Evolutionary conservation across 2,329 filamentous ascomycete species (phyloP), one percentile per base, ranked within the genome.

Genomic region (Fusarium odoratissimum): DNA sequence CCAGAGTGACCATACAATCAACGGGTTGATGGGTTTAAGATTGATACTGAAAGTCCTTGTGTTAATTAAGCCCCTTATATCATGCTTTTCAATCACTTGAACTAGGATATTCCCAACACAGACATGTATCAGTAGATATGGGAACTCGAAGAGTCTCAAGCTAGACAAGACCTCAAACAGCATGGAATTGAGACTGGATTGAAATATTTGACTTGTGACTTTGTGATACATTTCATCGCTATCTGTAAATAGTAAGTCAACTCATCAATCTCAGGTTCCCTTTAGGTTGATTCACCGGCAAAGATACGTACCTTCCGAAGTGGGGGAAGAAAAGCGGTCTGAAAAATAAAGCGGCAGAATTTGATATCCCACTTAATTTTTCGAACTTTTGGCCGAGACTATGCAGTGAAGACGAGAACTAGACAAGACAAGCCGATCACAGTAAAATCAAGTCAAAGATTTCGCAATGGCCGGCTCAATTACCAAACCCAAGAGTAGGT

Each of bases 401-500:
- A 35, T 42, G 25, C 30, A 56, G 61, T 42, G 57, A 64, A 60
- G 54, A 65, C 52, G 64, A 67, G 66, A 56, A 58, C 64, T 45
- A 61, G 49, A 28, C 31, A 31, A 31, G 28, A 38, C 45, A 67
- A 71, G 74, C 69, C 66, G 55, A 63, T 54, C 30, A 68, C 59
- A 61, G 60, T 60, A 40, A 60, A 58, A 41, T 58, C 42, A 64
- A 56, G 48, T 55, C 61, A 73, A 71, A 37, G 45, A 55, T 59
- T 60, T 67, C 73, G 80, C 67, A 77, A 89, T 89, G 87, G 86
- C 86, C 61, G 86, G 86, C 68, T 83, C 86, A 77, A 85, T 89
- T 57, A 89, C 84, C 74, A 89, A 88, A 67, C 87, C 87, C 31
- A 86, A 84, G 79, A 88, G 87, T 88, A 75, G 74, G 86, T 80